These are phyloP conservation scores for Neoascochyta sp. DNA, from an alignment of 2,329 filamentous ascomycete genomes.

Conservation along the genomic window DNA sequence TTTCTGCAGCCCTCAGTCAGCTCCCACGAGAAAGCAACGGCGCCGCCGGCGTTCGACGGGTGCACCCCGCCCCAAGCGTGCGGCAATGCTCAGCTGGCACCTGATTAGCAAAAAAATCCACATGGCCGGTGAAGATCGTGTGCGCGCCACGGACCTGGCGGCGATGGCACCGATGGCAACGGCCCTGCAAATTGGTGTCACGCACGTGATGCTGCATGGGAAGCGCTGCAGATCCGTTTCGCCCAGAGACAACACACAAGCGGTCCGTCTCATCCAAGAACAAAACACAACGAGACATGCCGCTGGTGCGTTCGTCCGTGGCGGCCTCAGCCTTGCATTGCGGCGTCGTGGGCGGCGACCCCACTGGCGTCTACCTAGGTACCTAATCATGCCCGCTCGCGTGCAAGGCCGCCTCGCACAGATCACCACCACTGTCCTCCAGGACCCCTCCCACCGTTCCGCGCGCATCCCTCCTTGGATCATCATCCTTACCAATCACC, in stretches of 20 bases:
- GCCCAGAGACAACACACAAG: too few species aligned
- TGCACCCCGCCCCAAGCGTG: conserved; percentile 26
- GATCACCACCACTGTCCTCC: conserved; percentile 13
- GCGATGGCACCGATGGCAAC: too few species aligned
- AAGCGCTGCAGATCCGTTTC: too few species aligned
- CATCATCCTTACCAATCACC: conserved; percentile 12
- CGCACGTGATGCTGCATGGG: too few species aligned
- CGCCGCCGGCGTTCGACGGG: conserved; percentile 7
- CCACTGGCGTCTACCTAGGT: too few species aligned
- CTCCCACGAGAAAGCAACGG: conserved; percentile 30
- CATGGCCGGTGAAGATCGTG: too few species aligned
- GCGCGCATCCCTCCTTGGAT: conserved; percentile 13
- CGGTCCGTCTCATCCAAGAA: too few species aligned
- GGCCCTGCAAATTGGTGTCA: too few species aligned
- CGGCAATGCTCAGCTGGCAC: conserved; percentile 12
- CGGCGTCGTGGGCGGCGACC: conserved; percentile 11
- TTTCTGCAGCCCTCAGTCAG: conserved; percentile 16
- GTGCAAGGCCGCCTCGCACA: conserved; percentile 10
- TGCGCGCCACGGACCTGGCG: too few species aligned
- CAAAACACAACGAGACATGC: too few species aligned
- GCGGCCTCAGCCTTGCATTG: conserved; percentile 8
- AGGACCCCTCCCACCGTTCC: conserved; percentile 14
- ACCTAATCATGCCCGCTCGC: conserved; percentile 12
- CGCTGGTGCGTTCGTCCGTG: too few species aligned
- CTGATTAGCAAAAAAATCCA: too few species aligned